Conservation (phyloP, 1,284 basidiomycete species). For the Cystobasidium sp. region DNA sequence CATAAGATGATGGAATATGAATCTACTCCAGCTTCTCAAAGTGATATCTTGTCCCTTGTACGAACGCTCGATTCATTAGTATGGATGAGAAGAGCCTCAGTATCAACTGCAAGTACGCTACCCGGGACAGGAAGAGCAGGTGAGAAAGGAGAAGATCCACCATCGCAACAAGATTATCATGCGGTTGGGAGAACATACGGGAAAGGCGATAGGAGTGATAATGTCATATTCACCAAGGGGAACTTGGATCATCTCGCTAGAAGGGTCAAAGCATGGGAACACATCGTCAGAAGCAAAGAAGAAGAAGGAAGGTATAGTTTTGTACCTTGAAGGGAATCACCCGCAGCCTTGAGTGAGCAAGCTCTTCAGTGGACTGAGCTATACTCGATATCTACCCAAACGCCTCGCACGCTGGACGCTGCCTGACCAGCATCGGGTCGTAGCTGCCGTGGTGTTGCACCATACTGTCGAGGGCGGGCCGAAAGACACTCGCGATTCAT, state of each 20-base stretch:
- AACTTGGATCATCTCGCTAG: slow-evolving; percentile 24
- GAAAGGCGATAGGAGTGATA: slow-evolving; percentile 21
- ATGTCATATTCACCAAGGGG: slow-evolving; percentile 30
- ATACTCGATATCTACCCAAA: too few species aligned
- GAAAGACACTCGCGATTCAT: too few species aligned
- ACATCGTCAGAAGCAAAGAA: slow-evolving; percentile 25
- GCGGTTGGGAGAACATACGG: neutral
- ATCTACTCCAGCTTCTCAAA: neutral
- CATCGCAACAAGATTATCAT: neutral
- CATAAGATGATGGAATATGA: neutral
- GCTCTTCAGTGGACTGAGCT: too few species aligned
- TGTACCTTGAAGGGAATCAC: slow-evolving; percentile 1
- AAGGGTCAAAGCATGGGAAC: slow-evolving; percentile 30
- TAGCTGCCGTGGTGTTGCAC: too few species aligned
- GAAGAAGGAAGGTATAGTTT: slow-evolving; percentile 9
- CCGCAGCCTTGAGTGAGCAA: too few species aligned
- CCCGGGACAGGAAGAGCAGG: neutral
- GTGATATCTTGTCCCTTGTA: slow-evolving; percentile 10
- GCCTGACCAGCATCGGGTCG: too few species aligned
- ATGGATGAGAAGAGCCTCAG: slow-evolving; percentile 13
- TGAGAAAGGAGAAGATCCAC: neutral
- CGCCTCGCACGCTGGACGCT: neutral
- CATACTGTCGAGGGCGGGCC: too few species aligned
- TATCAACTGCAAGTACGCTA: neutral
- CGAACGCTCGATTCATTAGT: slow-evolving; percentile 23